Conservation (phyloP, 1,284 basidiomycete genomes). For the Trichosporon sp. region DNA sequence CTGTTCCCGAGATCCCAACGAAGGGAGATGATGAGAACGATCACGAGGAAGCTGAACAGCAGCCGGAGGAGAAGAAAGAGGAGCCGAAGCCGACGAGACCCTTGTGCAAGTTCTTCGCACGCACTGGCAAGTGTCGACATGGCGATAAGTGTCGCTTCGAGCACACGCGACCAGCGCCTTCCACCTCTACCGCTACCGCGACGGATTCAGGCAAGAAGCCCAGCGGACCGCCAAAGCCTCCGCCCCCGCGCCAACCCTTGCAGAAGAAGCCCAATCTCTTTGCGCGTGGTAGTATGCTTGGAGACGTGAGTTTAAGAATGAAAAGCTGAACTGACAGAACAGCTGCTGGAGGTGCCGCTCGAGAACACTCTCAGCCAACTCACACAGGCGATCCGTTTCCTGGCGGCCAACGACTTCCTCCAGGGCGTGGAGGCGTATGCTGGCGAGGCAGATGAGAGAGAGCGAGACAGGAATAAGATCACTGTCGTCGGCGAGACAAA, state of each 20-base stretch:
- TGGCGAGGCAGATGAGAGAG: slow-evolving; percentile 66
- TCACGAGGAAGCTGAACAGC: background rate
- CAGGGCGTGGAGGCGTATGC: slow-evolving; percentile 71
- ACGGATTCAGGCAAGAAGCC: too few relatives aligned
- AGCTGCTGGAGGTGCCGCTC: slow-evolving; percentile 71
- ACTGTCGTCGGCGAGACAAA: slow-evolving; percentile 13
- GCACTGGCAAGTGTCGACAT: slow-evolving; percentile 34
- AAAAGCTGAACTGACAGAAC: background rate
- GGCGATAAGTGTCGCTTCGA: slow-evolving; percentile 35
- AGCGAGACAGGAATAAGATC: slow-evolving; percentile 30
- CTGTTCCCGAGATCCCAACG: background rate
- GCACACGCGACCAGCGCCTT: slow-evolving; percentile 18
- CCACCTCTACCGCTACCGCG: background rate
- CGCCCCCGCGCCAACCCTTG: slow-evolving; percentile 53
- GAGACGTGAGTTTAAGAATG: slow-evolving; percentile 56
- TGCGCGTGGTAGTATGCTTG: slow-evolving; percentile 62
- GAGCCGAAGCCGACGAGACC: background rate
- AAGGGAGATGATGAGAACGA: background rate
- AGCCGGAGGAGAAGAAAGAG: slow-evolving; percentile 3
- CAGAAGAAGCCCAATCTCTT: slow-evolving; percentile 62
- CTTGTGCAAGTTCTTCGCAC: slow-evolving; percentile 37
- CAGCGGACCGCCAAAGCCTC: slow-evolving; percentile 11
- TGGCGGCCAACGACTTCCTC: slow-evolving; percentile 88
- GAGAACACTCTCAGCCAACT: slow-evolving; percentile 84
- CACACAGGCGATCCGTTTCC: slow-evolving; percentile 85